A percentile compares a stretch with the other conserved stretches of the same genome.
phyloP scores from a whole-genome alignment of 2,329 filamentous ascomycete species.

The Myriosclerotinia duriaeana region DNA sequence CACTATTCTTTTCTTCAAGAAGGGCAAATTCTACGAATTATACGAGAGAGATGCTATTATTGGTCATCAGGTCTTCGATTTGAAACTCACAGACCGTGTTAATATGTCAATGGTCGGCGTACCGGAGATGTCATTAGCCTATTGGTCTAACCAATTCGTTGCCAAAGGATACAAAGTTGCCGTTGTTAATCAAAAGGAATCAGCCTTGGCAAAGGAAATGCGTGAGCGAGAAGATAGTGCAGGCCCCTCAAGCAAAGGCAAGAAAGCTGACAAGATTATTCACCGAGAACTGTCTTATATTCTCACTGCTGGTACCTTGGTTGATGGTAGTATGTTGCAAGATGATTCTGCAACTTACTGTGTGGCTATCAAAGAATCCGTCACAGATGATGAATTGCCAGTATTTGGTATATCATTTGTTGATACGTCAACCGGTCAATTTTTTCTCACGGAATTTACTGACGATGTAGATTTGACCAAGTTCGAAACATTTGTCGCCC shows the following conservation, averaged over 20 bases:
- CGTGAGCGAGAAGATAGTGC: constrained; percentile 72
- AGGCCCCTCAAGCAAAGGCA: constrained; percentile 25
- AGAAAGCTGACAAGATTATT: constrained; percentile 80
- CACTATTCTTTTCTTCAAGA: constrained; percentile 98
- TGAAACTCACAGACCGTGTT: constrained; percentile 95
- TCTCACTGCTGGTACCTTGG: constrained; percentile 86
- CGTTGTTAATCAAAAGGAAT: constrained; percentile 94
- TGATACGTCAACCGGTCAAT: constrained; percentile 93
- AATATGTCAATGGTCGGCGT: constrained; percentile 99
- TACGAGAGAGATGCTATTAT: constrained; percentile 98
- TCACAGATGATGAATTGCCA: constrained; percentile 67
- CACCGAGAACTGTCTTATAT: constrained; percentile 86
- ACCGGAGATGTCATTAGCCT: constrained; percentile 89
- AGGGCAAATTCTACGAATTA: constrained; percentile 98
- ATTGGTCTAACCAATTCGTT: constrained; percentile 98
- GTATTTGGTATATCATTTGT: constrained; percentile 91
- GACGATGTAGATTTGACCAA: constrained; percentile 93
- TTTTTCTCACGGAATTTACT: constrained; percentile 86
- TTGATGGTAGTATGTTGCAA: constrained; percentile 95
- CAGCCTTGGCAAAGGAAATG: constrained; percentile 95
- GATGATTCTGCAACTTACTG: constrained; percentile 98
- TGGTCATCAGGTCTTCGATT: constrained; percentile 92
- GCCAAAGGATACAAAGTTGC: constrained; percentile 98
- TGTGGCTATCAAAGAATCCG: constrained; percentile 82
- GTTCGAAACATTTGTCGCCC: constrained; percentile 94